phyloP scores from a whole-genome alignment of 768 basidiomycete genomes.

The Russula lepida region DNA sequence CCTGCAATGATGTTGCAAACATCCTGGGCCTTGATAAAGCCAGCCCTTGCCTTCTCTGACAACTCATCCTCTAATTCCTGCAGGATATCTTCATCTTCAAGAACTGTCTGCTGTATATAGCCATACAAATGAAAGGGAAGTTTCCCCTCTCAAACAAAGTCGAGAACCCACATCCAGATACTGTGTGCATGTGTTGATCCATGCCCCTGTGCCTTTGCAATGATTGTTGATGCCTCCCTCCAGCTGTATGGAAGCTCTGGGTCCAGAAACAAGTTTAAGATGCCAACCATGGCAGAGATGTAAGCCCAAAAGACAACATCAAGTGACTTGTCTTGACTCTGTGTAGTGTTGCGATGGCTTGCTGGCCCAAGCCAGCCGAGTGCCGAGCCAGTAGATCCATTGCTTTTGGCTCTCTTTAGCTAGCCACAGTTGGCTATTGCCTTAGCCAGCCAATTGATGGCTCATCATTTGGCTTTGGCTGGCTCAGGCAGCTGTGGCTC shows the following conservation, averaged over 20 bases:
- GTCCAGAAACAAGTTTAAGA: background rate
- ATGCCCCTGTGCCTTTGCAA: background rate
- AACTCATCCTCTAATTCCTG: no score
- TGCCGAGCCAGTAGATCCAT: no score
- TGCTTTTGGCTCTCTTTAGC: no score
- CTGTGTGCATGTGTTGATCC: background rate
- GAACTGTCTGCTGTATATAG: no score
- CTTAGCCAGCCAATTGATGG: no score
- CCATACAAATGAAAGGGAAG: background rate
- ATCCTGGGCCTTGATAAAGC: background rate
- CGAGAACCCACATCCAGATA: background rate
- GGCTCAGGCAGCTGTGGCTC: no score
- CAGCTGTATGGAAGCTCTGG: background rate
- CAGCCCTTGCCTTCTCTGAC: background rate
- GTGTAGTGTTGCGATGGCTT: no score
- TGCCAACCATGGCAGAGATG: background rate
- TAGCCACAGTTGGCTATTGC: no score
- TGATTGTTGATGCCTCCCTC: background rate
- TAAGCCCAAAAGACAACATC: background rate
- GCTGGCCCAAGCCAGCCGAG: no score
- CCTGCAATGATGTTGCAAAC: background rate
- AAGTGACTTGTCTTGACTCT: background rate
- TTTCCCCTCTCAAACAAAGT: background rate
- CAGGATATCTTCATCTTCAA: no score
- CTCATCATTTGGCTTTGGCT: no score